phyloP scores from a whole-genome alignment of 176 grass and related monocot species.

The Tillandsia leiboldiana region DNA sequence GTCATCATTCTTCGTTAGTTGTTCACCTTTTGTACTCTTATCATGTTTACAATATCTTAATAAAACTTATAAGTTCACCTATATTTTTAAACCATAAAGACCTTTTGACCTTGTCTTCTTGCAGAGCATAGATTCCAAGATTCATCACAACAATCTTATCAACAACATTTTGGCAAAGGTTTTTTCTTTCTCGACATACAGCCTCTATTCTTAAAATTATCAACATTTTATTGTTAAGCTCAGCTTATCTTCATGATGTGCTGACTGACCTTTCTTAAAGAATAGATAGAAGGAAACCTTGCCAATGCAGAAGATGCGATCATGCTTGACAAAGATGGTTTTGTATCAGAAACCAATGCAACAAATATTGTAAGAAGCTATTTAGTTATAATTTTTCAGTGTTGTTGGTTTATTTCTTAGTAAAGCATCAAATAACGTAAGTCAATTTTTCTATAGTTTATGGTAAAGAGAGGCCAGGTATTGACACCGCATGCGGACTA shows the following conservation, averaged over 20 bases:
- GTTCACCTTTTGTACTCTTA: no score
- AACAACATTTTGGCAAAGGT: conserved; percentile 99
- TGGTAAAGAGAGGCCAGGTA: conserved; percentile 91
- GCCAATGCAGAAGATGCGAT: conserved; percentile 74
- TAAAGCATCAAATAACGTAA: neutral
- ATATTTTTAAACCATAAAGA: conserved; percentile 7
- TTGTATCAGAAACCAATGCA: conserved; percentile 99
- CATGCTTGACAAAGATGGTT: conserved; percentile 99
- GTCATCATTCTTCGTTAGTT: no score
- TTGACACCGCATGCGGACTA: conserved; percentile 98
- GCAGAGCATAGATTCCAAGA: conserved; percentile 98
- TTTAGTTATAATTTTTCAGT: neutral
- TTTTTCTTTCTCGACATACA: conserved; percentile 3
- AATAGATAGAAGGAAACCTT: conserved; percentile 92
- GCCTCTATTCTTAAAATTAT: conserved; percentile 4
- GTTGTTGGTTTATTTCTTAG: neutral
- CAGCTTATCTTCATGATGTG: neutral
- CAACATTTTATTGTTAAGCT: neutral
- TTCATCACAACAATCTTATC: conserved; percentile 99
- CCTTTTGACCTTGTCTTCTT: conserved; percentile 25
- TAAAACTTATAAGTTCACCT: conserved; percentile 7
- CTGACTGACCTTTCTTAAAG: conserved; percentile 13
- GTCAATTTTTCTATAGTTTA: conserved; percentile 45
- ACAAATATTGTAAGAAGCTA: conserved; percentile 74
- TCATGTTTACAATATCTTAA: neutral